Evolutionary conservation across 768 basidiomycete species (phyloP).

Genomic region (Phanerodontia chrysosporium): DNA sequence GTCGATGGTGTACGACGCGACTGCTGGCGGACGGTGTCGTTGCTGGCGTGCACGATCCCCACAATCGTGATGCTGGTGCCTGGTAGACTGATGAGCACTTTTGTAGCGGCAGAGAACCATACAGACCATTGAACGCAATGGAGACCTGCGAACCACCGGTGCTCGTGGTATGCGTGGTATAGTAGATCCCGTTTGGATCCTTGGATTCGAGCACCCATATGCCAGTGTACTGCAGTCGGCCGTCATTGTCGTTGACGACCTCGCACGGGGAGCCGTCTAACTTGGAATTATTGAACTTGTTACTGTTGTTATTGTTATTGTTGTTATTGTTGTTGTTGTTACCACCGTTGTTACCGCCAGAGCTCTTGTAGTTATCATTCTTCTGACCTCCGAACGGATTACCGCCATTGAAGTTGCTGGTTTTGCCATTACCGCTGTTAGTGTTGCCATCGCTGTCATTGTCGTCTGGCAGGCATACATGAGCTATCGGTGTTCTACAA

Average conservation of each 20-base stretch:
- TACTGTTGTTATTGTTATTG: background rate
- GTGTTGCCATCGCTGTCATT: background rate
- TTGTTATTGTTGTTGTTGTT: background rate
- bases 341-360: background rate
- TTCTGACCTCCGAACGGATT: background rate
- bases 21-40: constrained; percentile 31
- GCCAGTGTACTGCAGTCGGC: constrained; percentile 14
- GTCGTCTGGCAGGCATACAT: background rate
- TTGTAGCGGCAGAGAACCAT: background rate
- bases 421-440: background rate
- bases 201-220: constrained; percentile 13
- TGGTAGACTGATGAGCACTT: constrained; percentile 15
- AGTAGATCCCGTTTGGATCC: constrained; percentile 7
- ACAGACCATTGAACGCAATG: constrained; percentile 14
- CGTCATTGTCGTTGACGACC: constrained; percentile 15
- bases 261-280: constrained; percentile 3
- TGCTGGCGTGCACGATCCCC: constrained; percentile 41
- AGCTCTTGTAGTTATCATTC: background rate
- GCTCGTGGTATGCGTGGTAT: constrained; percentile 13
- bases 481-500: background rate
- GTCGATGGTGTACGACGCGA: constrained; percentile 39
- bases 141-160: constrained; percentile 10
- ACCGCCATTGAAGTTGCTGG: background rate
- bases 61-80: constrained; percentile 44
- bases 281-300: background rate